Conservation (phyloP, 2,329 filamentous ascomycete genomes). For the Fusarium miscanthi region DNA sequence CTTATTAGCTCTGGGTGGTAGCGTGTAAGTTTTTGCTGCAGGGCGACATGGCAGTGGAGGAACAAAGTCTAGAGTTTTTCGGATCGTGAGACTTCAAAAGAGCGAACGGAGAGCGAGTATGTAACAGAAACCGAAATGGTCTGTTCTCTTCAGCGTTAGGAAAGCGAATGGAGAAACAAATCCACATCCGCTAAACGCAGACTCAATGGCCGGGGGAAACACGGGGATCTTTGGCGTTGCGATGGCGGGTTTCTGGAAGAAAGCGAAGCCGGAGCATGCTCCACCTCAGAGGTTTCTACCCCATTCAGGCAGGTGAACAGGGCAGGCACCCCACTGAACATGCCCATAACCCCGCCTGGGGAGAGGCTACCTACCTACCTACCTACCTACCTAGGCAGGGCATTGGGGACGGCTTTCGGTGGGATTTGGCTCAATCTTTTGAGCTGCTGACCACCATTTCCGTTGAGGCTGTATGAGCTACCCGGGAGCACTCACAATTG, state of each 20-base stretch:
- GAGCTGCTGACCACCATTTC: constrained; percentile 15
- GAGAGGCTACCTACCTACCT: background rate
- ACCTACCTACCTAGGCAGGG: background rate
- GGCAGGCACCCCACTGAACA: constrained; percentile 2
- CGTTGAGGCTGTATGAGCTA: constrained; percentile 1
- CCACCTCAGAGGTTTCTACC: constrained; percentile 16
- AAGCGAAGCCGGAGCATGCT: constrained; percentile 36
- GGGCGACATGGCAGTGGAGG: constrained; percentile 12
- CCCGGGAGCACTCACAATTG: constrained; percentile 15
- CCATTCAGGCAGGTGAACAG: constrained; percentile 40
- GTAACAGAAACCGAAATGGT: constrained; percentile 24
- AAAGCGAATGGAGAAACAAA: constrained; percentile 23
- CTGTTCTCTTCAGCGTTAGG: constrained; percentile 9
- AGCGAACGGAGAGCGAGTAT: constrained; percentile 11
- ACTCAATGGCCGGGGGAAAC: constrained; percentile 21
- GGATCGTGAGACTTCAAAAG: constrained; percentile 4
- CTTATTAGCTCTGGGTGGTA: constrained; percentile 4
- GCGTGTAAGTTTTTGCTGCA: background rate
- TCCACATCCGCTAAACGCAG: constrained; percentile 8
- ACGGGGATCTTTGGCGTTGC: constrained; percentile 31
- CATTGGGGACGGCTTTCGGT: constrained; percentile 5
- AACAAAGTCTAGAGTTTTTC: background rate
- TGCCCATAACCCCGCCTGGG: background rate
- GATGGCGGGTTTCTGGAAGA: constrained; percentile 43
- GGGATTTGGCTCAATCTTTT: constrained; percentile 3